A percentile compares a stretch with the other conserved stretches of the same genome.
Conservation (phyloP, 805 yeast species). For the Saturnispora serradocipensis region DNA sequence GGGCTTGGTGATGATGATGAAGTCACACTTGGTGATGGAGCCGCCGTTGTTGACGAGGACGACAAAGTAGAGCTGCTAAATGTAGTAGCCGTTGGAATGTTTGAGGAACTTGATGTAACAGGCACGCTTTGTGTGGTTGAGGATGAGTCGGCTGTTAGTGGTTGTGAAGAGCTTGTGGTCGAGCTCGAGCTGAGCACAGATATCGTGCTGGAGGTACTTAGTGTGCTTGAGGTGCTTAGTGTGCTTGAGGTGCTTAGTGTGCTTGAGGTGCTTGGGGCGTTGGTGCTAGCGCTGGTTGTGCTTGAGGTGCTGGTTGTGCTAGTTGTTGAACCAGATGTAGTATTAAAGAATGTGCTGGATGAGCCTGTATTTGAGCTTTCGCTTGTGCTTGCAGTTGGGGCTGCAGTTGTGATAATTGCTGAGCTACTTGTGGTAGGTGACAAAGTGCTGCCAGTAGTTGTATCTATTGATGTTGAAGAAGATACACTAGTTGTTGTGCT, state of each 20-base stretch:
- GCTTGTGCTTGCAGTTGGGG: background rate
- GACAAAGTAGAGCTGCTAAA: constrained; percentile 32
- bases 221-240: background rate
- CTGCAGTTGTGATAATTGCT: background rate
- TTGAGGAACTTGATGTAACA: background rate
- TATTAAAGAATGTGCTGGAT: background rate
- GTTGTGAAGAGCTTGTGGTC: background rate
- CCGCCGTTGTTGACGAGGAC: constrained; percentile 30
- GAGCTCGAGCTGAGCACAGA: background rate
- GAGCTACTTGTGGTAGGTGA: constrained; percentile 4
- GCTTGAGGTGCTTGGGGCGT: background rate
- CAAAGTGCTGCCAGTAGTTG: background rate
- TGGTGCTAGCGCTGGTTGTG: background rate
- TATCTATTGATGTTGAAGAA: background rate
- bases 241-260: background rate
- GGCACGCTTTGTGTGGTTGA: constrained; percentile 8
- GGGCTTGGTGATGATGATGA: constrained; percentile 11
- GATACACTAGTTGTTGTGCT: background rate
- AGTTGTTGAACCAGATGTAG: constrained; percentile 10
- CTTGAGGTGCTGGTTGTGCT: background rate
- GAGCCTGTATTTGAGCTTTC: background rate
- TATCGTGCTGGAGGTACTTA: constrained; percentile 5
- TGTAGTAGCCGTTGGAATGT: constrained; percentile 23
- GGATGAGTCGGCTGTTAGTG: constrained; percentile 12
- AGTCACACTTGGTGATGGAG: constrained; percentile 29